Percentiles rank a stretch among this genome's conserved stretches.
Conservation (phyloP, 805 yeast species). For the Zygosaccharomyces pseudorouxii region DNA sequence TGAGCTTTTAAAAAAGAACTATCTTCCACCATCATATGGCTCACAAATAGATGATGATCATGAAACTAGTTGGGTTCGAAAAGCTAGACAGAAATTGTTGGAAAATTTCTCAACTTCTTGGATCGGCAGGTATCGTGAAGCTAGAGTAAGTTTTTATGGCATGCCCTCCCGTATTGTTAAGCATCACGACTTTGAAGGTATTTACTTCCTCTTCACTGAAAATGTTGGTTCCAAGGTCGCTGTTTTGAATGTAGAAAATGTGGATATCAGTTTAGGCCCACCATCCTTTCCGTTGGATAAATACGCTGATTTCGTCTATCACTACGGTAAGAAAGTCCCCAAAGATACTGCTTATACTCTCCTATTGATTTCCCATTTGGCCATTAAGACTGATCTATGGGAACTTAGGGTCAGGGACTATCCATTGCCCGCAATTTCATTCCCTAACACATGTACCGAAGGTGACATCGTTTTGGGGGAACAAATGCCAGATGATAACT, state of each 20-base stretch:
- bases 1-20: constrained; percentile 16
- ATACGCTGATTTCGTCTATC: constrained; percentile 35
- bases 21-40: neutral
- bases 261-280: constrained; percentile 24
- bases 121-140: constrained; percentile 34
- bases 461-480: constrained; percentile 59
- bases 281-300: constrained; percentile 32
- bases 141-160: constrained; percentile 30
- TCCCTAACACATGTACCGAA: constrained; percentile 36
- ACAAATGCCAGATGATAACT: constrained; percentile 42
- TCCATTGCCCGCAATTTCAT: constrained; percentile 52
- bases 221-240: constrained; percentile 29
- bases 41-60: neutral
- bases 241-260: constrained; percentile 21
- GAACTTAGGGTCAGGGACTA: constrained; percentile 49
- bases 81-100: constrained; percentile 19
- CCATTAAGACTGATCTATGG: constrained; percentile 42
- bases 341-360: constrained; percentile 49
- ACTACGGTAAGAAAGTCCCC: constrained; percentile 51
- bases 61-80: constrained; percentile 6
- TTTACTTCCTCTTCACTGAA: constrained; percentile 21
- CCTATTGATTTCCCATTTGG: constrained; percentile 46
- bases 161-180: constrained; percentile 23
- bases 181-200: constrained; percentile 17
- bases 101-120: constrained; percentile 41